Base-by-base conservation (phyloP, 148 eudicot genomes). In the Silene latifolia region DNA sequence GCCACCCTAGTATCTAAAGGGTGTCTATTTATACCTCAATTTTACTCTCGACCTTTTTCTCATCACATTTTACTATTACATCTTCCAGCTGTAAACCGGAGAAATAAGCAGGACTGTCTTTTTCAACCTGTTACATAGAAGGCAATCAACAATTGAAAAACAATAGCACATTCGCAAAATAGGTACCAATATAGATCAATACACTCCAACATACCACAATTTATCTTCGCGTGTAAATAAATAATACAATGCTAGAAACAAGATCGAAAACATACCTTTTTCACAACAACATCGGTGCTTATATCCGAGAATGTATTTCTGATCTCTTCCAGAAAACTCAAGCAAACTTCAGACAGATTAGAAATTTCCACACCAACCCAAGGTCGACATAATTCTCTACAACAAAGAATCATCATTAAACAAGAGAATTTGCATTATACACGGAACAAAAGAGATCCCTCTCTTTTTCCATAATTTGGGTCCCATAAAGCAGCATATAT, bases 361-460 rank as follows among this genome's bases (percentile, higher is more conserved):
- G 10, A 20, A 32, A 66, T n/a, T 66, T 66, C 69, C 69, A 66
- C 69, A 66, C 69, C 69, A 66, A 66, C 69, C 47, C 47, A 66
- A 35, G 69, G 69, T 66, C 47, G 69, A 35, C 47, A 32, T 0
- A 66, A 66, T 66, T 66, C 8, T n/a, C 69, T 66, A 66, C 14
- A 23, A 66, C 48, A 13, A 66, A 1, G 10, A 66, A 32, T 0
- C 47, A 18, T 14, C 47, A 35, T 35, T 63, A 63, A 21, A 63
- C 67, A n/a, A n/a, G n/a, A n/a, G n/a, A n/a, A n/a, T n/a, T n/a
- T n/a, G n/a, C n/a, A n/a, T n/a, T n/a, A n/a, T n/a, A n/a, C n/a
- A n/a, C n/a, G n/a, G n/a, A n/a, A n/a, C n/a, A n/a, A n/a, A n/a
- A n/a, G n/a, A n/a, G n/a, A n/a, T n/a, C n/a, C n/a, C n/a, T n/a